These are phyloP conservation scores for Fusarium compactum DNA, from an alignment of 2,329 filamentous ascomycete genomes.

Conservation along the genomic window DNA sequence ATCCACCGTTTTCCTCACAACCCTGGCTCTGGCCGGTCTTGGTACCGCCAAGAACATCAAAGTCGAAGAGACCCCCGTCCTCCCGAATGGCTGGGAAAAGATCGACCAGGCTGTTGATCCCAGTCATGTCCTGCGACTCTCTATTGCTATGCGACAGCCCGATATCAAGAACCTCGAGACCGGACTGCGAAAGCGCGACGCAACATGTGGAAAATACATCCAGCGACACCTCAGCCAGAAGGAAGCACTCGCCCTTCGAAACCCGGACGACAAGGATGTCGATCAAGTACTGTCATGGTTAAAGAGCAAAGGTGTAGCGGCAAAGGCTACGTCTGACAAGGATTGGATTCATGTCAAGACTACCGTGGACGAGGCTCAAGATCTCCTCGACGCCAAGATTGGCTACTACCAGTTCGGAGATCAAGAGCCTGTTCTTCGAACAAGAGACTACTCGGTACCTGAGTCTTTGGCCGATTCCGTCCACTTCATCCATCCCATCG, in stretches of 20 bases:
- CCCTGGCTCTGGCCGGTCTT: slow-evolving; percentile 44
- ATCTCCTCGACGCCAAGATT: slow-evolving; percentile 57
- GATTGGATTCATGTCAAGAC: slow-evolving; percentile 59
- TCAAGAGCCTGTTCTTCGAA: slow-evolving; percentile 56
- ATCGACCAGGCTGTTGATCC: slow-evolving; percentile 41
- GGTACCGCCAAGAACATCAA: slow-evolving; percentile 36
- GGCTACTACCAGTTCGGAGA: slow-evolving; percentile 57
- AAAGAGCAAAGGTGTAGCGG: slow-evolving; percentile 51
- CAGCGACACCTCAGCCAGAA: slow-evolving; percentile 51
- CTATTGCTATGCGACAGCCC: slow-evolving; percentile 52
- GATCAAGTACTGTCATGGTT: slow-evolving; percentile 58
- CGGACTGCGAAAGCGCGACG: slow-evolving; percentile 40
- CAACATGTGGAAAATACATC: slow-evolving; percentile 13
- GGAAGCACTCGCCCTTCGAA: slow-evolving; percentile 54
- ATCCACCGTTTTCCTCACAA: slow-evolving; percentile 16
- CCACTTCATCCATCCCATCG: slow-evolving; percentile 61
- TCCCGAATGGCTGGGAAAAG: slow-evolving; percentile 51
- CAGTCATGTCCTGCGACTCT: slow-evolving; percentile 46
- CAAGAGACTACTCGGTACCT: slow-evolving; percentile 60
- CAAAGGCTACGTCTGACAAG: slow-evolving; percentile 49
- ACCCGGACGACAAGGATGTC: slow-evolving; percentile 51
- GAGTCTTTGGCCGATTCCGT: slow-evolving; percentile 54
- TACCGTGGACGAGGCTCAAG: slow-evolving; percentile 55
- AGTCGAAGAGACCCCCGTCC: slow-evolving; percentile 45
- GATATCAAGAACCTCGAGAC: slow-evolving; percentile 45